Percentiles rank a stretch among this genome's conserved stretches.
phyloP scores from a whole-genome alignment of 768 basidiomycete genomes.

The Dendrothele bispora region DNA sequence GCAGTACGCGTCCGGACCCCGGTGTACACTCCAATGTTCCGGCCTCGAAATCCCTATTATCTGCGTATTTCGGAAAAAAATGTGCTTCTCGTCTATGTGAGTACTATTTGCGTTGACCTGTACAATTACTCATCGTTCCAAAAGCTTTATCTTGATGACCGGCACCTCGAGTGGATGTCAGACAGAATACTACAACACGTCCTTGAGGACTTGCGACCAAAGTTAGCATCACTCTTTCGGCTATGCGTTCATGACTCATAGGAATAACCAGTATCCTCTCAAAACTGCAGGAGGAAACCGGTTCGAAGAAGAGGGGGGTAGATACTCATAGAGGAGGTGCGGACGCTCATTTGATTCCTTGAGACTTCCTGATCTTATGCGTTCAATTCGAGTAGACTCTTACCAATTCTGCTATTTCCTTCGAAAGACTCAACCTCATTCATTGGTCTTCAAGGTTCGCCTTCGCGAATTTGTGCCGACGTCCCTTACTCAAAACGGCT shows the following conservation, averaged over 20 bases:
- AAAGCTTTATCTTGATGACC: conserved; percentile 84
- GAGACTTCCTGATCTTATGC: conserved; percentile 5
- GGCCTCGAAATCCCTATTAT: conserved; percentile 77
- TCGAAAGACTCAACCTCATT: conserved; percentile 78
- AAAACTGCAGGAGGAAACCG: conserved; percentile 63
- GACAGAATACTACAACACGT: conserved; percentile 79
- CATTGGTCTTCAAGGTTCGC: conserved; percentile 78
- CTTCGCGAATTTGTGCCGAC: background rate
- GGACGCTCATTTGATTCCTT: conserved; percentile 11
- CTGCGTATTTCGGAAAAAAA: conserved; percentile 73
- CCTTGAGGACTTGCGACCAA: conserved; percentile 73
- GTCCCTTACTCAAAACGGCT: conserved; percentile 1
- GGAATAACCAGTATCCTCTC: conserved; percentile 53
- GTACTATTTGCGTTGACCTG: conserved; percentile 13
- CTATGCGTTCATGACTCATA: conserved; percentile 1
- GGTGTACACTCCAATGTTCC: conserved; percentile 52
- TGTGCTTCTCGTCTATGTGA: conserved; percentile 79
- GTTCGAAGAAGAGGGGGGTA: conserved; percentile 65
- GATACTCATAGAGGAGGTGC: conserved; percentile 86
- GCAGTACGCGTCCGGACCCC: no score
- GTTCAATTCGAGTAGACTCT: conserved; percentile 48
- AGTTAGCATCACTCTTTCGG: conserved; percentile 42
- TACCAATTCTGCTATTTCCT: conserved; percentile 94
- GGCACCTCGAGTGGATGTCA: conserved; percentile 90
- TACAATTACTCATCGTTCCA: conserved; percentile 7